These are phyloP conservation scores for Diphasiastrum complanatum DNA, from an alignment of 83 land plant genomes.

Conservation along the genomic window DNA sequence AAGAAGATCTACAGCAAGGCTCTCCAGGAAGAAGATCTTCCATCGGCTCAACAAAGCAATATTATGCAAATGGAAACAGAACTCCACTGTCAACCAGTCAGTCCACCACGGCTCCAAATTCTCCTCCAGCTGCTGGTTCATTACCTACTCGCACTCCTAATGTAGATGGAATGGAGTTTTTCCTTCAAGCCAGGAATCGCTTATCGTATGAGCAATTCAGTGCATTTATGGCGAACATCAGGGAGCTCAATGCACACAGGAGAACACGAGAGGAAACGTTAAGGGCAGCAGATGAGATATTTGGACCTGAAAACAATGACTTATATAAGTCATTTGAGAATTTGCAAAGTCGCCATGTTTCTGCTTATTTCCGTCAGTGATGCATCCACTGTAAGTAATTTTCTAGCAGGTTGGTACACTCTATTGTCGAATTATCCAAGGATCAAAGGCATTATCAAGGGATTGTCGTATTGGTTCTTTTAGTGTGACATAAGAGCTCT, in stretches of 20 bases:
- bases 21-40: conserved; percentile 23
- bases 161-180: conserved; percentile 90
- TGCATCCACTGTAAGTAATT: too few species aligned
- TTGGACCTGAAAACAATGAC: too few species aligned
- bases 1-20: conserved; percentile 16
- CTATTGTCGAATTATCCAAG: too few species aligned
- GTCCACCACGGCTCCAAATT: conserved; percentile 82
- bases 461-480: too few species aligned
- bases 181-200: conserved; percentile 84
- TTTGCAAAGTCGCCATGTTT: too few species aligned
- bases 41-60: conserved; percentile 51
- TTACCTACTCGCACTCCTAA: conserved; percentile 62
- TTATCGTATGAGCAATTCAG: conserved; percentile 79
- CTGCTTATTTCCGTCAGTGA: too few species aligned
- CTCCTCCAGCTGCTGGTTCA: conserved; percentile 66
- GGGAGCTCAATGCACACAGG: conserved; percentile 78
- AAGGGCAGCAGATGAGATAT: too few species aligned
- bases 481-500: too few species aligned
- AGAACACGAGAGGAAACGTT: conserved; percentile 92
- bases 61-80: conserved; percentile 12
- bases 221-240: conserved; percentile 76
- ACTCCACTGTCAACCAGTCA: conserved; percentile 61
- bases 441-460: too few species aligned
- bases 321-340: too few species aligned
- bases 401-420: too few species aligned